These are phyloP conservation scores for Didymella glomerata DNA, from an alignment of 2,329 filamentous ascomycete genomes.

Conservation along the genomic window DNA sequence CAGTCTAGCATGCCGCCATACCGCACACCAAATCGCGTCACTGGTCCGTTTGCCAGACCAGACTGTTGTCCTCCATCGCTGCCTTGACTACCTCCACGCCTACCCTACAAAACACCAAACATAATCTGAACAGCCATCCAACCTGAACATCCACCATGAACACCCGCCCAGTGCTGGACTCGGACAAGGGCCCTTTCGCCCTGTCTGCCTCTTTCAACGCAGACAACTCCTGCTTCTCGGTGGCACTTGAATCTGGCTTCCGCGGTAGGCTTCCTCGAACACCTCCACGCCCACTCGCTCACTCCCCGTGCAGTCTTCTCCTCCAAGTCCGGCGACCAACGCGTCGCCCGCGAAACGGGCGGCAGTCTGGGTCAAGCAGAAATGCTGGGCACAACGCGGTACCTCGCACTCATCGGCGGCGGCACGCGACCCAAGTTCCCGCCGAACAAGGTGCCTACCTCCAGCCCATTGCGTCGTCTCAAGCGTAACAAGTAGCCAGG, in stretches of 20 bases:
- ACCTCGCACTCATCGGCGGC: constrained; percentile 87
- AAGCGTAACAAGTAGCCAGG: constrained; percentile 40
- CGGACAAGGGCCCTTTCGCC: constrained; percentile 75
- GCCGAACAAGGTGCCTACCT: constrained; percentile 70
- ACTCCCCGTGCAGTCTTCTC: constrained; percentile 40
- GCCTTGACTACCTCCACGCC: constrained; percentile 7
- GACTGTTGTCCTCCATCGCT: constrained; percentile 2
- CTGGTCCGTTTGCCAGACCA: constrained; percentile 29
- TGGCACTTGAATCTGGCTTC: constrained; percentile 86
- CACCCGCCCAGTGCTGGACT: constrained; percentile 84
- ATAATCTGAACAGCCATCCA: no score
- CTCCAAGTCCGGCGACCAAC: constrained; percentile 42
- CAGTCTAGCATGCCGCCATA: constrained; percentile 36
- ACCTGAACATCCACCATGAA: constrained; percentile 70
- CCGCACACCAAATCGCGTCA: constrained; percentile 15
- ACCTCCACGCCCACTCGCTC: no score
- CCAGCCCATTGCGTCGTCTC: no score
- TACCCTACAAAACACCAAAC: constrained; percentile 22
- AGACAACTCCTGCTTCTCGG: constrained; percentile 84
- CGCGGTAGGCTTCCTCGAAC: constrained; percentile 59
- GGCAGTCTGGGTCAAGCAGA: constrained; percentile 82
- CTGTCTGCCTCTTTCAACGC: constrained; percentile 87
- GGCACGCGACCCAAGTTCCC: constrained; percentile 85
- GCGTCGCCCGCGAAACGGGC: constrained; percentile 48
- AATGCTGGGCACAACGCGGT: constrained; percentile 88